These are phyloP conservation scores for Phyllosticta capitalensis DNA, from an alignment of 2,329 filamentous ascomycete species.

Conservation along the genomic window DNA sequence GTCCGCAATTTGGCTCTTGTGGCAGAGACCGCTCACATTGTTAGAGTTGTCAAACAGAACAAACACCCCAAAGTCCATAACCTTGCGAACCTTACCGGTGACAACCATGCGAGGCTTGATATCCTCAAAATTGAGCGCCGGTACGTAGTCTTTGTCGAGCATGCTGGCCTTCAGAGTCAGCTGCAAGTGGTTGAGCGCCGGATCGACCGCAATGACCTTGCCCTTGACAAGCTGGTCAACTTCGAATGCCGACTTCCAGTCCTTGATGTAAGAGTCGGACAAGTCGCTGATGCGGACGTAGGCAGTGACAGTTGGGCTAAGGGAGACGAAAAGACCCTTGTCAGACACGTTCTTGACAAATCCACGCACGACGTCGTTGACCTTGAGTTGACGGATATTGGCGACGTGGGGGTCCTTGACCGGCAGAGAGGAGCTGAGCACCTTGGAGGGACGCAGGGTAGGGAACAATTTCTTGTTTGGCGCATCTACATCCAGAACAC, in stretches of 20 bases:
- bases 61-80: slow-evolving; percentile 92
- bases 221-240: slow-evolving; percentile 86
- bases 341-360: slow-evolving; percentile 87
- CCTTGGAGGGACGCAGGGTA: slow-evolving; percentile 76
- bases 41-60: slow-evolving; percentile 78
- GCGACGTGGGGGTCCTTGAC: slow-evolving; percentile 75
- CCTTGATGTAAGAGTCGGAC: slow-evolving; percentile 83
- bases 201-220: slow-evolving; percentile 65
- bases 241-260: slow-evolving; percentile 87
- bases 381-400: slow-evolving; percentile 58
- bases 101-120: slow-evolving; percentile 71
- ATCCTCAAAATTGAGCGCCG: slow-evolving; percentile 64
- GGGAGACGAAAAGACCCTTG: slow-evolving; percentile 76
- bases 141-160: slow-evolving; percentile 68
- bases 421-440: slow-evolving; percentile 73
- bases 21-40: slow-evolving; percentile 88
- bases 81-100: slow-evolving; percentile 84
- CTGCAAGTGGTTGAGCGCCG: slow-evolving; percentile 61
- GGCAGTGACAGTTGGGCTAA: slow-evolving; percentile 72
- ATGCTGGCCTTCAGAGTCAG: slow-evolving; percentile 81
- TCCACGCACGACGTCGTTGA: slow-evolving; percentile 74
- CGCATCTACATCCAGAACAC: slow-evolving; percentile 67
- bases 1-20: slow-evolving; percentile 86
- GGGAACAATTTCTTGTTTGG: slow-evolving; percentile 77
- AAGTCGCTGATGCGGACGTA: slow-evolving; percentile 81